Evolutionary conservation across 768 basidiomycete genomes (phyloP).

Genomic region (Saitozyma sp.): DNA sequence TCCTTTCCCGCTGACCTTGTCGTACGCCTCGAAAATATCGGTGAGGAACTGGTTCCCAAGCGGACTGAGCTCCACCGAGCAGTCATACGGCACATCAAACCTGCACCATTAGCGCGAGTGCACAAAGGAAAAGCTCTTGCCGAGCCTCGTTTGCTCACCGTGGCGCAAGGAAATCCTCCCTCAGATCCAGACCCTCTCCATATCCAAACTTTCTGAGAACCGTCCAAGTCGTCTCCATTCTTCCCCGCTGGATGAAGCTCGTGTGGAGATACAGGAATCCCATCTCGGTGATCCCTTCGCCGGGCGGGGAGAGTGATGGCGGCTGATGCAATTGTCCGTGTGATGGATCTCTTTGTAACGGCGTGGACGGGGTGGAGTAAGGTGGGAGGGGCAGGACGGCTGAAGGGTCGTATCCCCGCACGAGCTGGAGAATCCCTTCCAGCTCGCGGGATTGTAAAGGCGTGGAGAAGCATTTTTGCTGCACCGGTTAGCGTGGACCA

Average conservation of each 20-base stretch:
- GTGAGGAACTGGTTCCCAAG: conserved; percentile 95
- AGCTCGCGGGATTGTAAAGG: conserved; percentile 89
- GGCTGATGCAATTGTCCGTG: conserved; percentile 31
- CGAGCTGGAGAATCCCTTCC: conserved; percentile 93
- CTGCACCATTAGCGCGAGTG: conserved; percentile 53
- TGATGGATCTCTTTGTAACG: conserved; percentile 21
- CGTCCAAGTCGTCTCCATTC: conserved; percentile 97
- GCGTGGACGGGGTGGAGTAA: conserved; percentile 35
- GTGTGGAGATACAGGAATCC: conserved; percentile 95
- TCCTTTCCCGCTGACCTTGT: conserved; percentile 64
- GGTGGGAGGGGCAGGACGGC: conserved; percentile 61
- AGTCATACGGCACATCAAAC: conserved; percentile 89
- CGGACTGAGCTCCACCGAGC: conserved; percentile 92
- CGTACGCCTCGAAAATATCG: conserved; percentile 90
- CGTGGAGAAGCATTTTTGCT: conserved; percentile 94
- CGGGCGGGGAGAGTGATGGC: conserved; percentile 30
- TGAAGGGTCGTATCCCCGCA: conserved; percentile 72
- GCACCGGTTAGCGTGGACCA: conserved; percentile 14
- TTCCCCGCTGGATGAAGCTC: conserved; percentile 90
- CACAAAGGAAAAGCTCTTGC: background rate
- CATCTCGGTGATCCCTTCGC: conserved; percentile 75
- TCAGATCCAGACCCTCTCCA: conserved; percentile 85
- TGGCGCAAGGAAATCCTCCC: conserved; percentile 81
- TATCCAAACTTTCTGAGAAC: conserved; percentile 94
- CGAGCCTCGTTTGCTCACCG: conserved; percentile 61